A percentile compares a stretch with the other conserved stretches of the same genome.
phyloP scores from a whole-genome alignment of 306 rosid genomes.

The Lotus japonicus region DNA sequence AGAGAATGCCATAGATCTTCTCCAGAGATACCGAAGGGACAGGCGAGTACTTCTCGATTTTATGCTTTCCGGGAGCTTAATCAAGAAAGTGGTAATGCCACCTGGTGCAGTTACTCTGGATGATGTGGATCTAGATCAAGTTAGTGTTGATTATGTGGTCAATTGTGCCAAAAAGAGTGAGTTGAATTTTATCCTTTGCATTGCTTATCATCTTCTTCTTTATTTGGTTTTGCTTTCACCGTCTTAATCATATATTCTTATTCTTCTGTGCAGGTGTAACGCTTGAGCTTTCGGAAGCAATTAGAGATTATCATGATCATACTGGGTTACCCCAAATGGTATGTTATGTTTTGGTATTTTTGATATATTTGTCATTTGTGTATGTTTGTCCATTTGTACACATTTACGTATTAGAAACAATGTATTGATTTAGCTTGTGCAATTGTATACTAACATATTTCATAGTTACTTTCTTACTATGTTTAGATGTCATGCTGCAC shows the following conservation, averaged over 20 bases:
- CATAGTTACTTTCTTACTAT: background rate
- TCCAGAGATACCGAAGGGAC: slow-evolving; percentile 86
- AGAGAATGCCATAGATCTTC: slow-evolving; percentile 67
- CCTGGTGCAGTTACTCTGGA: slow-evolving; percentile 96
- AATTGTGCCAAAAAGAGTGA: slow-evolving; percentile 82
- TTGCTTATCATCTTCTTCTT: background rate
- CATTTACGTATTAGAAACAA: slow-evolving; percentile 12
- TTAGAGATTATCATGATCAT: slow-evolving; percentile 93
- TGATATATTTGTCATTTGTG: background rate
- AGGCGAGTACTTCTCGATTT: slow-evolving; percentile 84
- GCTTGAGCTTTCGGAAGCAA: slow-evolving; percentile 98
- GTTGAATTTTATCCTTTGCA: background rate
- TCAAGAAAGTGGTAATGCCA: slow-evolving; percentile 96
- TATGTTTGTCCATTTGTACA: background rate
- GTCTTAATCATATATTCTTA: background rate
- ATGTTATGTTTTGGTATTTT: slow-evolving; percentile 17
- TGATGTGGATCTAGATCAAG: slow-evolving; percentile 98
- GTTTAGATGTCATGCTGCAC: background rate
- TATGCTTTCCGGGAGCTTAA: slow-evolving; percentile 79
- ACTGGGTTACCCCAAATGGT: slow-evolving; percentile 87
- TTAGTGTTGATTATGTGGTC: slow-evolving; percentile 89
- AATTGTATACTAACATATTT: background rate
- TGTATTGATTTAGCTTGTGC: background rate
- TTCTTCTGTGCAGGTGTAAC: slow-evolving; percentile 50
- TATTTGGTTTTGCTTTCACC: background rate